Conservation (phyloP, 345 rosid species). For the Erysimum cheiranthoides region DNA sequence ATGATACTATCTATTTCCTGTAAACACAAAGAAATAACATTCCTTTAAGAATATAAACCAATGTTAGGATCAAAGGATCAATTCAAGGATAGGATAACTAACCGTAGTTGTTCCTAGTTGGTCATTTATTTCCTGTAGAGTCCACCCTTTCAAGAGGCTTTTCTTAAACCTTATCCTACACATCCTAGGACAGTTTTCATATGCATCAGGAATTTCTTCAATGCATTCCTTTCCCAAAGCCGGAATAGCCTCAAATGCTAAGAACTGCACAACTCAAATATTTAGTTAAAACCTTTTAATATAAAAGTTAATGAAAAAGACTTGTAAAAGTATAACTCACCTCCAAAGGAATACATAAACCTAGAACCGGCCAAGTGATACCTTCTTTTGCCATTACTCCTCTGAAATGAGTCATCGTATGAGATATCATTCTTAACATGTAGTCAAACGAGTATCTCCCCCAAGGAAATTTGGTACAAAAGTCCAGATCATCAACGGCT, state of each 20-base stretch:
- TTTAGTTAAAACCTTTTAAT: too few relatives aligned
- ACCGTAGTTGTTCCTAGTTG: not conserved
- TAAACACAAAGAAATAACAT: too few relatives aligned
- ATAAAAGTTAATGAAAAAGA: not conserved
- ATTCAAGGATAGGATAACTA: not conserved
- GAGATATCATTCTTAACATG: not conserved
- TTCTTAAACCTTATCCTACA: not conserved
- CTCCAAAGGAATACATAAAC: not conserved
- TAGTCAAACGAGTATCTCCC: too few relatives aligned
- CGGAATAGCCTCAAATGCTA: not conserved
- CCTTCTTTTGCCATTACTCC: not conserved
- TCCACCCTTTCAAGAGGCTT: not conserved
- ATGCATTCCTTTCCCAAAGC: not conserved
- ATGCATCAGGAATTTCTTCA: not conserved
- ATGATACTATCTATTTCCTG: too few relatives aligned
- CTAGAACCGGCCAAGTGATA: not conserved
- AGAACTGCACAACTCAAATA: not conserved
- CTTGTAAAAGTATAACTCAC: not conserved
- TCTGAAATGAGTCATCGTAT: not conserved
- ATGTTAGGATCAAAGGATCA: too few relatives aligned
- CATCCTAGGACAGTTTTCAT: not conserved
- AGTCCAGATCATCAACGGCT: too few relatives aligned
- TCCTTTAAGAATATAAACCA: too few relatives aligned
- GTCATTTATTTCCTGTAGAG: not conserved
- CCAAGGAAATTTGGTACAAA: too few relatives aligned